These are phyloP conservation scores for Salvia splendens DNA, from an alignment of 257 asterid genomes.

Conservation along the genomic window DNA sequence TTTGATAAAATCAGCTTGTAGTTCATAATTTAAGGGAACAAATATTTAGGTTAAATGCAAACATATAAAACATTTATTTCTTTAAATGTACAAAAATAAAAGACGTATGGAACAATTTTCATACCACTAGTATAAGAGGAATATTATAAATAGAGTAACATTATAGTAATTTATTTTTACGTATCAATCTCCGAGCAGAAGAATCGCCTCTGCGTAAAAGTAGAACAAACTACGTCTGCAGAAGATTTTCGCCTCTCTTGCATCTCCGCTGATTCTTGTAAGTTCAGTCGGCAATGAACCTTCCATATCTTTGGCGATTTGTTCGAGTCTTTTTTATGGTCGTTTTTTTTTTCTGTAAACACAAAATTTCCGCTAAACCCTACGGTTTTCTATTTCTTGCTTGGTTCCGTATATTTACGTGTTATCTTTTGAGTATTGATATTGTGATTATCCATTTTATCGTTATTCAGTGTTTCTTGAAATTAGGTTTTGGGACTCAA, in stretches of 20 bases:
- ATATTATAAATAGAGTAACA: too few relatives aligned
- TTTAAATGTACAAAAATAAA: too few relatives aligned
- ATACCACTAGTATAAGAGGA: too few relatives aligned
- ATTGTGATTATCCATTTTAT: not conserved
- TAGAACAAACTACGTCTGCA: not conserved
- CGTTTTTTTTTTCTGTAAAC: not conserved
- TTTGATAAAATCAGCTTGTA: too few relatives aligned
- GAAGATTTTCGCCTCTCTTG: not conserved
- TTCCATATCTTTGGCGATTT: not conserved
- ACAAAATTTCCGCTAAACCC: not conserved
- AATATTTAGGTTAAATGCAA: too few relatives aligned
- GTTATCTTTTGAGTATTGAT: not conserved
- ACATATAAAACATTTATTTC: too few relatives aligned
- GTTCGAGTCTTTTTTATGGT: not conserved
- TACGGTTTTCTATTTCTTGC: not conserved
- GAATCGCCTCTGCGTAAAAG: too few relatives aligned
- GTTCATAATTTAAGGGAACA: too few relatives aligned
- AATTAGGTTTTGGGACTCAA: constrained; percentile 27
- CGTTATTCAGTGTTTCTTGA: not conserved
- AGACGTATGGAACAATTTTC: too few relatives aligned
- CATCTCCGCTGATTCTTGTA: not conserved
- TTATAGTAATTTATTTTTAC: too few relatives aligned
- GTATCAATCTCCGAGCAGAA: too few relatives aligned
- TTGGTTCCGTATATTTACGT: not conserved
- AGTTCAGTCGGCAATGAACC: not conserved